Evolutionary conservation across 331 rosid species (phyloP).

Genomic region (Telfairia occidentalis): DNA sequence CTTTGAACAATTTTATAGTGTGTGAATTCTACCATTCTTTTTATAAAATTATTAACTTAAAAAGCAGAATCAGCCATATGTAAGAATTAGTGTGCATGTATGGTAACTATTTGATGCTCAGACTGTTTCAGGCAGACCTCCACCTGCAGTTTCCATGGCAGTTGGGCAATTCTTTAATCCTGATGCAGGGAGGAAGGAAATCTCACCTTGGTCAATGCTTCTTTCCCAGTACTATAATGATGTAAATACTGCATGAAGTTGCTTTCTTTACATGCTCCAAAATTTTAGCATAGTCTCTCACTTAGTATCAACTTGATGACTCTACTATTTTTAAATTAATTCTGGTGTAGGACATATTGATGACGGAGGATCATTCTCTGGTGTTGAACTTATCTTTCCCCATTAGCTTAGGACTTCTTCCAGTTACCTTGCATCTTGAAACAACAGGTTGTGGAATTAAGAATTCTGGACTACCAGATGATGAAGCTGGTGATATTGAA

Average conservation of each 20-base stretch:
- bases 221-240: conserved; percentile 50
- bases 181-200: conserved; percentile 53
- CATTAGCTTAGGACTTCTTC: conserved; percentile 86
- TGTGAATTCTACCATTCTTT: not conserved
- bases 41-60: not conserved
- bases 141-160: conserved; percentile 98
- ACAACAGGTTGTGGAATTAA: conserved; percentile 80
- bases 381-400: conserved; percentile 69
- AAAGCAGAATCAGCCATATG: not conserved
- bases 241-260: conserved; percentile 38
- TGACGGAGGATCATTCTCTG: conserved; percentile 85
- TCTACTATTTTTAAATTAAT: conserved; percentile 16
- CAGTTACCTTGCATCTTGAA: conserved; percentile 65
- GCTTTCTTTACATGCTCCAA: conserved; percentile 7
- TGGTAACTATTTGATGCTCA: conserved; percentile 43
- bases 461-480: conserved; percentile 68
- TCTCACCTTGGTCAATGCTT: conserved; percentile 73
- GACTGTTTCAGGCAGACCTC: conserved; percentile 99
- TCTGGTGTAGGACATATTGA: conserved; percentile 51
- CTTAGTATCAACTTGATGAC: conserved; percentile 2
- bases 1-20: not conserved
- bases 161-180: conserved; percentile 97
- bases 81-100: conserved; percentile 4
- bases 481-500: conserved; percentile 62
- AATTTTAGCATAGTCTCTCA: not conserved